A percentile compares a stretch with the other conserved stretches of the same genome.
These are phyloP conservation scores for Boletus vinaceobasis DNA, from an alignment of 768 basidiomycete species.

Conservation along the genomic window DNA sequence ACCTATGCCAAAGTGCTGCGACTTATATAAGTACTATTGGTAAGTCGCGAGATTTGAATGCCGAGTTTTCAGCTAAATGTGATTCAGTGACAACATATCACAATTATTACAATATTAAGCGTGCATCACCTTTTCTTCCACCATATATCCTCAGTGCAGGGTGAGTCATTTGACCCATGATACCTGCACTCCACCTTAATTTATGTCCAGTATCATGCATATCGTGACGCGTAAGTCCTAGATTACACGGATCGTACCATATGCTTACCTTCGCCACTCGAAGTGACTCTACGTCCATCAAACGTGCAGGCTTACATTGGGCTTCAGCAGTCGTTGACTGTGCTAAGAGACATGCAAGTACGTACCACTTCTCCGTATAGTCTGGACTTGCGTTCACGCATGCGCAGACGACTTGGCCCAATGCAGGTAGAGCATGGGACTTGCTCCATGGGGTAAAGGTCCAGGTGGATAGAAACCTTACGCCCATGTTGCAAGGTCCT, in stretches of 20 bases:
- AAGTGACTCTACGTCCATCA: slow-evolving; percentile 70
- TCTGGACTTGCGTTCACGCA: slow-evolving; percentile 9
- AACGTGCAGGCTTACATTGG: slow-evolving; percentile 68
- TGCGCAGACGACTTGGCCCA: slow-evolving; percentile 64
- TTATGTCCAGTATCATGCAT: slow-evolving; percentile 65
- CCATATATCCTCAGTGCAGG: slow-evolving; percentile 69
- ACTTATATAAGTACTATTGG: slow-evolving; percentile 65
- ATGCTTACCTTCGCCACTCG: slow-evolving; percentile 11
- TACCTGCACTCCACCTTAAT: neutral
- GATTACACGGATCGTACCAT: neutral
- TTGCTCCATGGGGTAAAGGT: slow-evolving; percentile 66
- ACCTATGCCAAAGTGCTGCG: slow-evolving; percentile 72
- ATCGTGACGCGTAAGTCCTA: slow-evolving; percentile 58
- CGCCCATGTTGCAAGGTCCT: slow-evolving; percentile 35
- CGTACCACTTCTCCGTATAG: slow-evolving; percentile 13
- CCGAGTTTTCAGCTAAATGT: slow-evolving; percentile 3
- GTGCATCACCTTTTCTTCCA: slow-evolving; percentile 61
- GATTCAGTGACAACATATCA: slow-evolving; percentile 50
- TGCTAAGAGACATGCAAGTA: slow-evolving; percentile 68
- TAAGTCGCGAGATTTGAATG: slow-evolving; percentile 26
- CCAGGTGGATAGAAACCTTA: slow-evolving; percentile 40
- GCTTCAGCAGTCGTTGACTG: slow-evolving; percentile 59
- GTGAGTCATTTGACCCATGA: slow-evolving; percentile 40
- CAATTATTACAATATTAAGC: slow-evolving; percentile 58
- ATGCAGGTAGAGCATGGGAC: slow-evolving; percentile 62